Percentiles rank a stretch among this genome's conserved stretches.
Evolutionary conservation across 257 asterid species (phyloP).

Genomic region (Lantana camara): DNA sequence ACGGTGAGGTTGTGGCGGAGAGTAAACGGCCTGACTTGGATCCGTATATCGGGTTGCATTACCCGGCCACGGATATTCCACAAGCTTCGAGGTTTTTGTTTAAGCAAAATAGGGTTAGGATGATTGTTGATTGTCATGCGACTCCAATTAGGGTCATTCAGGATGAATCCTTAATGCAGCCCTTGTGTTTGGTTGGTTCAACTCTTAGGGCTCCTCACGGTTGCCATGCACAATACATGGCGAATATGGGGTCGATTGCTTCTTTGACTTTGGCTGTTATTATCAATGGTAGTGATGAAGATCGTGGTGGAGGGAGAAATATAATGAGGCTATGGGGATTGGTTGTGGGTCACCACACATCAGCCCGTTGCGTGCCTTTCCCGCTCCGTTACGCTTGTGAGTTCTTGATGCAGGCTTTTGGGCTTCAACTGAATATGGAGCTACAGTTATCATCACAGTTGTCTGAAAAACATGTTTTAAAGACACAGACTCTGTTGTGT

Average conservation of each 20-base stretch:
- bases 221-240: conserved; percentile 86
- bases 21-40: conserved; percentile 68
- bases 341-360: conserved; percentile 89
- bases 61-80: conserved; percentile 87
- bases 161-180: conserved; percentile 73
- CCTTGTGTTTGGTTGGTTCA: conserved; percentile 70
- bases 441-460: conserved; percentile 70
- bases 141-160: conserved; percentile 61
- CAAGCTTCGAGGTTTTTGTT: conserved; percentile 85
- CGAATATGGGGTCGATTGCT: conserved; percentile 77
- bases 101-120: conserved; percentile 80
- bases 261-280: conserved; percentile 77
- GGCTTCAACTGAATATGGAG: conserved; percentile 86
- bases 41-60: conserved; percentile 84
- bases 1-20: conserved; percentile 83
- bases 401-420: conserved; percentile 89
- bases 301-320: conserved; percentile 53
- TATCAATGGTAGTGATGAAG: conserved; percentile 68
- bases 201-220: conserved; percentile 82
- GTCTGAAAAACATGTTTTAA: conserved; percentile 73
- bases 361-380: conserved; percentile 65
- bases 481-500: conserved; percentile 82
- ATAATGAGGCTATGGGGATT: conserved; percentile 89
- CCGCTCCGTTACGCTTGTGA: conserved; percentile 91
- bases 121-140: conserved; percentile 76